A percentile compares a stretch with the other conserved stretches of the same genome.
phyloP scores from a whole-genome alignment of 306 rosid species.

The Inga laurina region DNA sequence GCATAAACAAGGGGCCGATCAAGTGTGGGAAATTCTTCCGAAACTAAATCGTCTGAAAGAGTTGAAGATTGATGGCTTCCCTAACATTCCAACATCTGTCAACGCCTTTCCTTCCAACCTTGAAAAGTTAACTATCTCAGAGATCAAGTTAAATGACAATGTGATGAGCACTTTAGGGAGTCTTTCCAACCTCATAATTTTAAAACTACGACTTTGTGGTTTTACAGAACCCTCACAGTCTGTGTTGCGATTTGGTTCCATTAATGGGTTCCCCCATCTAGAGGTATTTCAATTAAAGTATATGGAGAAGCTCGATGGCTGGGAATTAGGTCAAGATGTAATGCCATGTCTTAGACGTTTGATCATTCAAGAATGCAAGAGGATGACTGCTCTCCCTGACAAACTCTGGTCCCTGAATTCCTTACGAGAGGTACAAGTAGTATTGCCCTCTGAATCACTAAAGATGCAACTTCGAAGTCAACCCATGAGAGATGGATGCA shows the following conservation, averaged over 20 bases:
- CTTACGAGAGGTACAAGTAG: not conserved
- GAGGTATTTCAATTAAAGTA: not conserved
- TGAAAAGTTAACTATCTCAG: no score
- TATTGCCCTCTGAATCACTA: not conserved
- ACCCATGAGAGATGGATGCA: not conserved
- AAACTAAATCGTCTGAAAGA: not conserved
- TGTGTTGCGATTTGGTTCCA: not conserved
- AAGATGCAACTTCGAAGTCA: not conserved
- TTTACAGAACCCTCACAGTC: not conserved
- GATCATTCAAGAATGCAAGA: not conserved
- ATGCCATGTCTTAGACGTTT: not conserved
- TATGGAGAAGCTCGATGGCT: rapidly evolving
- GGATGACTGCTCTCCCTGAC: not conserved
- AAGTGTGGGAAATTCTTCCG: not conserved
- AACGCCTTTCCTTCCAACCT: not conserved
- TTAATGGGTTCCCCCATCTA: not conserved
- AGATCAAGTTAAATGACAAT: no score
- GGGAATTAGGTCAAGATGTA: not conserved
- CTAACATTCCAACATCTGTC: not conserved
- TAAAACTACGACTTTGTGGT: rapidly evolving
- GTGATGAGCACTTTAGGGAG: not conserved
- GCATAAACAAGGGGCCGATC: not conserved
- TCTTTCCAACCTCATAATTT: not conserved
- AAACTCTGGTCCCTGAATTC: not conserved
- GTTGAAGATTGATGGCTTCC: not conserved